A percentile compares a stretch with the other conserved stretches of the same genome.
Conservation (phyloP, 768 basidiomycete species). For the Royoungia palumana region DNA sequence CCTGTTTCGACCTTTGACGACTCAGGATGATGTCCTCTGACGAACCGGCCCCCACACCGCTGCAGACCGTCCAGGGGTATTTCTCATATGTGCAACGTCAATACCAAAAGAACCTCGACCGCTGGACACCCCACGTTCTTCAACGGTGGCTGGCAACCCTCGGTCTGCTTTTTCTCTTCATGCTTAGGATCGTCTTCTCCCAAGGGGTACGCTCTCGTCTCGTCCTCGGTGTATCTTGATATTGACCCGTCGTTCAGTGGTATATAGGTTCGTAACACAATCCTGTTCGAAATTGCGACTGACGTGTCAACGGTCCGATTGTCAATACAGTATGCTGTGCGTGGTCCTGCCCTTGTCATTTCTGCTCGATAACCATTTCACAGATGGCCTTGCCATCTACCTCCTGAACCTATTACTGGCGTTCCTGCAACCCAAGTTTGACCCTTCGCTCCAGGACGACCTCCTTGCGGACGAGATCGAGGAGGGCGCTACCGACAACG, state of each 20-base stretch:
- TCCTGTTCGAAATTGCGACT: not conserved
- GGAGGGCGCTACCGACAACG: constrained; percentile 71
- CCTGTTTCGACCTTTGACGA: constrained; percentile 5
- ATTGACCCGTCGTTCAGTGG: constrained; percentile 52
- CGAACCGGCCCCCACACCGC: constrained; percentile 26
- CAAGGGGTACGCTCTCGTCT: constrained; percentile 68
- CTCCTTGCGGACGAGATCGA: constrained; percentile 93
- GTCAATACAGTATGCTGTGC: constrained; percentile 59
- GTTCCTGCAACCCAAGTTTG: constrained; percentile 97
- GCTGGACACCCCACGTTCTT: constrained; percentile 85
- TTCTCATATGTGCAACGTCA: constrained; percentile 57
- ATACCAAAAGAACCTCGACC: constrained; percentile 88
- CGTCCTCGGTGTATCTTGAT: not conserved
- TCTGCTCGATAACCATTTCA: constrained; percentile 2
- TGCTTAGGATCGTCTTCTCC: constrained; percentile 79
- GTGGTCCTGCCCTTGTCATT: constrained; percentile 28
- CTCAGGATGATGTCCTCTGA: constrained; percentile 34
- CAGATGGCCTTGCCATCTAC: constrained; percentile 92
- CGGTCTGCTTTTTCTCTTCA: constrained; percentile 69
- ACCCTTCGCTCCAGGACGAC: constrained; percentile 93
- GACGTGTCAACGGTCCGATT: not conserved
- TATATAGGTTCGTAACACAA: constrained; percentile 71
- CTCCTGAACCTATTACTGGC: constrained; percentile 94
- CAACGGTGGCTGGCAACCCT: constrained; percentile 84
- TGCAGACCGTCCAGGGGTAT: constrained; percentile 27